Evolutionary conservation across 495 filamentous ascomycete species (phyloP), one percentile per base, ranked within the genome.

Genomic region (Aspergillus taichungensis): DNA sequence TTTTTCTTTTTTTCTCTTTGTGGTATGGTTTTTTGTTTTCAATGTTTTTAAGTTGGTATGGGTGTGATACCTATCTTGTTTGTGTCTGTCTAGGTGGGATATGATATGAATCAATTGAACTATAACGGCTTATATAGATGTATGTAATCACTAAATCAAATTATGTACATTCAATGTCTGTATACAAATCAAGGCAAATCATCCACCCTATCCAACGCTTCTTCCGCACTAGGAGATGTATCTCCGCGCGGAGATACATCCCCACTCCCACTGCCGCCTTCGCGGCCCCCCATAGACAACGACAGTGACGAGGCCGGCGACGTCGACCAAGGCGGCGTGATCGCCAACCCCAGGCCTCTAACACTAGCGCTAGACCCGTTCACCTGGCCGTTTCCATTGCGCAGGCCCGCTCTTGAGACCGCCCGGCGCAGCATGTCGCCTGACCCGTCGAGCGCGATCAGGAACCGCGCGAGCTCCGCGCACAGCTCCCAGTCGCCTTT

Each of bases 401-500:
- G 59, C 32, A 74, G 49, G 8, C 70, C 82, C 2, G 89, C 84
- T 53, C 85, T 68, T 46, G 81, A 77, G 57, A 96, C 77, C 0
- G 87, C 87, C 49, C 87, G 78, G 37, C 80, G 77, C 14, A 99
- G 68, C 35, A 88, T 94, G 40, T 82, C 79, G 0, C 92, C 92
- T 4, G 78, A 85, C 51, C 84, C 79, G 60, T 99, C 94, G 43
- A 99, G 76, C 2, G 92, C 92, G 36, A 91, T 87, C 40, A 99
- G 65, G 61, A 99, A 99, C 29, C 94, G 68, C 18, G 90, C 89
- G 3, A 99, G 70, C 58, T 99, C 94, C 51, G 88, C 94, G 62
- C 94, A 97, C 5, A 97, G 72, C 46, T 97, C 94, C 92, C 91
- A 99, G 61, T 99, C 92, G 18, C 77, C 79, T 64, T 87, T 87